Percentiles rank a stretch among this genome's conserved stretches.
Evolutionary conservation across 345 rosid species (phyloP).

Genomic region (Acer campestre): DNA sequence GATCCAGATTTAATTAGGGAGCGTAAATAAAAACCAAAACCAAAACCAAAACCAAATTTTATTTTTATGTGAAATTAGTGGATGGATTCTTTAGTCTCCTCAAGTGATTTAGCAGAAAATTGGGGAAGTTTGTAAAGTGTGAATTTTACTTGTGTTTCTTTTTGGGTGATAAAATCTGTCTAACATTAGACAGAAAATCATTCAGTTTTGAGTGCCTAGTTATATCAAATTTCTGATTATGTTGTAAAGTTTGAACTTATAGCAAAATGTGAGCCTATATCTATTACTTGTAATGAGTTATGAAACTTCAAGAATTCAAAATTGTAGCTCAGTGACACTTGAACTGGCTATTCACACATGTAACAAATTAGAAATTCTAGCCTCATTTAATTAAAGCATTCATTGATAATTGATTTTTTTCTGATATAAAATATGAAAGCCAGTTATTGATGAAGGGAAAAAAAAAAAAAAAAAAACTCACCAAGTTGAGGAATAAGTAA

Average conservation of each 20-base stretch:
- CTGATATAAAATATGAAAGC: neutral
- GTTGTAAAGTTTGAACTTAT: neutral
- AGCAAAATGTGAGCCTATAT: neutral
- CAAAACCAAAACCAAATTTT: too few species aligned
- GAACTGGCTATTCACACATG: neutral
- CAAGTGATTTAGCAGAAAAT: neutral
- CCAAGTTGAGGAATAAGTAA: neutral
- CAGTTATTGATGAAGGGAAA: neutral
- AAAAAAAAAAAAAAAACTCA: neutral
- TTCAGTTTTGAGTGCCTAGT: conserved; percentile 10
- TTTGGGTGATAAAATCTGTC: neutral
- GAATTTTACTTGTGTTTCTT: conserved; percentile 1
- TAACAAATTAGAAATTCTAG: neutral
- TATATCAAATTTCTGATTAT: neutral
- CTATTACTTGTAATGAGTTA: too few species aligned
- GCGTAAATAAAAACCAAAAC: neutral
- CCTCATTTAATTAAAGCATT: neutral
- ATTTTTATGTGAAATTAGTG: neutral
- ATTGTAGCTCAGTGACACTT: neutral
- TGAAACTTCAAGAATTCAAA: too few species aligned
- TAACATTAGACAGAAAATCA: neutral
- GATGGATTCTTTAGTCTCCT: conserved; percentile 14
- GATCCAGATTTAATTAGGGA: neutral
- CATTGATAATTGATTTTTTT: neutral
- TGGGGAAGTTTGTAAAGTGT: conserved; percentile 11